Evolutionary conservation across 148 eudicot species (phyloP).

Genomic region (Amaranthus palmeri): DNA sequence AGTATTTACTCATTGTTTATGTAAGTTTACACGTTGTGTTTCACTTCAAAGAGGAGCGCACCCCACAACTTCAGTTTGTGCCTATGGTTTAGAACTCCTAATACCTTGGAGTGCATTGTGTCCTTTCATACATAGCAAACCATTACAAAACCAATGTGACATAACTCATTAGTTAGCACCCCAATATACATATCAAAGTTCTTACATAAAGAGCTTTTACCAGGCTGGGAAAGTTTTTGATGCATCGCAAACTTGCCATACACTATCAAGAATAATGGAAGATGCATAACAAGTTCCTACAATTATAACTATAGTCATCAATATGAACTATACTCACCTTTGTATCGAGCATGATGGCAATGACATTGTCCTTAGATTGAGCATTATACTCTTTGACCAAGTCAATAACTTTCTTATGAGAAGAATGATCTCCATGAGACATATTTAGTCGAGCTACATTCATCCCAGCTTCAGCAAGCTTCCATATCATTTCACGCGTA

Average conservation of each 20-base stretch:
- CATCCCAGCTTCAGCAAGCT: constrained; percentile 96
- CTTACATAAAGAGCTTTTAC: not conserved
- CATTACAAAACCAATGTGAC: not conserved
- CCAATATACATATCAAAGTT: not conserved
- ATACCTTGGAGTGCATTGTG: too few relatives aligned
- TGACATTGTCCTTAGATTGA: constrained; percentile 84
- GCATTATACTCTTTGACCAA: constrained; percentile 93
- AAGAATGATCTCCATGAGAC: constrained; percentile 99
- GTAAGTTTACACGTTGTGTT: too few relatives aligned
- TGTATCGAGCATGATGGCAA: constrained; percentile 97
- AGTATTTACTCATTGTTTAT: too few relatives aligned
- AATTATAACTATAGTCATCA: not conserved
- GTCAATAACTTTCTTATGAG: constrained; percentile 92
- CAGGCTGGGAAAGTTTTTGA: not conserved
- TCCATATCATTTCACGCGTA: constrained; percentile 94
- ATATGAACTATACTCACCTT: constrained; percentile 45
- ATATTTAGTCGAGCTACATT: constrained; percentile 92
- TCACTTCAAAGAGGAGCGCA: too few relatives aligned
- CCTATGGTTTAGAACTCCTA: too few relatives aligned
- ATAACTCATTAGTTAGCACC: not conserved
- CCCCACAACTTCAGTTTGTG: too few relatives aligned
- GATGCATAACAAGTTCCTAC: not conserved
- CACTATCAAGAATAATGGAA: not conserved
- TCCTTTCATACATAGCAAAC: not conserved
- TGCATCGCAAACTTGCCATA: not conserved